These are phyloP conservation scores for Aureobasidium sp. DNA, from an alignment of 2,329 filamentous ascomycete species.

Conservation along the genomic window DNA sequence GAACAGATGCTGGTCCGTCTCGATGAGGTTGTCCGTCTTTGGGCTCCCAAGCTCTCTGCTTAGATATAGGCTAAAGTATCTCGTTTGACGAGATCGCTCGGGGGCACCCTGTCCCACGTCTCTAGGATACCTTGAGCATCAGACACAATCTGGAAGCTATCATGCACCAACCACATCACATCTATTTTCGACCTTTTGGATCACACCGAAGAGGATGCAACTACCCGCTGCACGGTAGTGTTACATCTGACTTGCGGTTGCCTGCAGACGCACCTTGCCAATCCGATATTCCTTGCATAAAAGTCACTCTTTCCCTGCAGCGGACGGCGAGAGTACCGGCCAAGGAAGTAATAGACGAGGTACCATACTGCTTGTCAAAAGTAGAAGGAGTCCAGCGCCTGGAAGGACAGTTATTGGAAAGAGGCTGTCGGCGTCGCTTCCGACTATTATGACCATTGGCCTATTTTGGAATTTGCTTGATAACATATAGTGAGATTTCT, in stretches of 20 bases:
- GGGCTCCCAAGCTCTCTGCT: conserved; percentile 3
- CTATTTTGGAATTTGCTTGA: conserved; percentile 3
- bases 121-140: neutral
- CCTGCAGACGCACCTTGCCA: neutral
- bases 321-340: neutral
- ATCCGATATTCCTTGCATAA: conserved; percentile 10
- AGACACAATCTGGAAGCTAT: neutral
- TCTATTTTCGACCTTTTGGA: neutral
- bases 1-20: conserved; percentile 40
- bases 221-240: neutral
- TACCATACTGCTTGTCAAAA: neutral
- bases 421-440: neutral
- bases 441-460: neutral
- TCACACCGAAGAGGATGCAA: neutral
- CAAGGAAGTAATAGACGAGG: neutral
- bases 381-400: conserved; percentile 1
- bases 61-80: neutral
- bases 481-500: neutral
- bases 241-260: neutral
- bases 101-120: neutral
- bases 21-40: conserved; percentile 1
- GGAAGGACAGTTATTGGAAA: neutral
- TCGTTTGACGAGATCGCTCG: neutral
- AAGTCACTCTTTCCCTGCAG: neutral
- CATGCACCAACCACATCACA: neutral